Evolutionary conservation across 2,329 filamentous ascomycete species (phyloP), one percentile per base, ranked within the genome.

Genomic region (Neonectria ditissima): DNA sequence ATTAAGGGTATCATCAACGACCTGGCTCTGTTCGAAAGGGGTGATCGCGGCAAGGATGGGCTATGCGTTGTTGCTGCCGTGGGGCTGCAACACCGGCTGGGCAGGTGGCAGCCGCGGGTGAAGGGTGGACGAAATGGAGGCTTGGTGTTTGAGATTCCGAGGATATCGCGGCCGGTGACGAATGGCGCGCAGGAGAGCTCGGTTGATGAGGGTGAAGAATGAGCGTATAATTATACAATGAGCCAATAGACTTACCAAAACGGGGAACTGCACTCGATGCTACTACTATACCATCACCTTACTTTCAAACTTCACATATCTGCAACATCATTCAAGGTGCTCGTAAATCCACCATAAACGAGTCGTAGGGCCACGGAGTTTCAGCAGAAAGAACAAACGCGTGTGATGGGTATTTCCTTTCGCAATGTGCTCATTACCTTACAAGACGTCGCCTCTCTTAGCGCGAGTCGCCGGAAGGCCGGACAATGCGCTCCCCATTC

Each of bases 1-100:
- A 84, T 94, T 57, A 87, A 86, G 71, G 96, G 96, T 44, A 85
- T 98, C 8, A 84, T 99, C 69, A 99, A 98, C 75, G 94, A 92
- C 70, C 90, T 99, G 63, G 88, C 92, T 1, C 86, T 97, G 14
- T 94, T 96, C 71, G 96, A 98, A 78, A 86, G 92, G 18, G 93
- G 94, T 4, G 91, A 93, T 18, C 84, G 90, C 63, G 92, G 91
- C 32, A 89, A 87, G 69, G 87, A 92, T 59, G 94, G 94, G 1
- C 79, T 97, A 2, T 95, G 92, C 71, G 86, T 98, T 28, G 90
- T 97, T 13, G 92, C 90, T n/a, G 96, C 91, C 16, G 86, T 97
- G 1, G 94, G 92, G 37, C 95, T 92, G 74, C 93, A 97, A 79
- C 92, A 94, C 78, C 87, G 93, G 47, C 82, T 97, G 44, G 96